phyloP scores from a whole-genome alignment of 1,139 yeast genomes.

The Meyerozyma carpophila region DNA sequence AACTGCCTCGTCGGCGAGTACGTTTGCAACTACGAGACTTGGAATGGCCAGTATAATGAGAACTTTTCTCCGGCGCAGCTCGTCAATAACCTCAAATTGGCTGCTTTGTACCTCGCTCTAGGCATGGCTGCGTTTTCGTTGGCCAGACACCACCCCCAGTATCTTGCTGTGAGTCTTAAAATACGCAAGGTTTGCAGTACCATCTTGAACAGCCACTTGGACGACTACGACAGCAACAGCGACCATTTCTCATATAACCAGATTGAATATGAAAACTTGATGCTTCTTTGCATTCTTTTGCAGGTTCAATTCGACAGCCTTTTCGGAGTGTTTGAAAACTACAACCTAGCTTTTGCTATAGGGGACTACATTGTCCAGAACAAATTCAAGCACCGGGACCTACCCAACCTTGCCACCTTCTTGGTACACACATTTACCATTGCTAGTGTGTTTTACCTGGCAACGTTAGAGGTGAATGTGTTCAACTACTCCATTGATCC shows the following conservation, averaged over 20 bases:
- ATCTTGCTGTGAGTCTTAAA: slow-evolving; percentile 27
- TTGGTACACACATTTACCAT: slow-evolving; percentile 25
- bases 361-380: slow-evolving; percentile 31
- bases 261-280: slow-evolving; percentile 13
- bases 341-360: slow-evolving; percentile 37
- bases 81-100: slow-evolving; percentile 18
- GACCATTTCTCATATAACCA: neutral
- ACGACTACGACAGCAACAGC: slow-evolving; percentile 15
- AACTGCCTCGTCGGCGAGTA: slow-evolving; percentile 28
- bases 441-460: slow-evolving; percentile 27
- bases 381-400: slow-evolving; percentile 12
- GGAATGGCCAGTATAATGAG: slow-evolving; percentile 11
- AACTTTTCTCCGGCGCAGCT: slow-evolving; percentile 8
- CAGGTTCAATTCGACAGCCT: slow-evolving; percentile 35
- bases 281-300: slow-evolving; percentile 26
- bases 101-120: slow-evolving; percentile 20
- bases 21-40: slow-evolving; percentile 18
- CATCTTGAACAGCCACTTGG: slow-evolving; percentile 14
- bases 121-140: slow-evolving; percentile 23
- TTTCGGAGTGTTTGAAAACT: slow-evolving; percentile 39
- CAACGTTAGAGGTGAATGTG: slow-evolving; percentile 35
- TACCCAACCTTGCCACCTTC: slow-evolving; percentile 15
- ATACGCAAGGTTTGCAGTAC: slow-evolving; percentile 28
- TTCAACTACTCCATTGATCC: slow-evolving; percentile 35
- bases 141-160: slow-evolving; percentile 10